Evolutionary conservation across 768 basidiomycete genomes (phyloP).

Genomic region (Pisolithus albus): DNA sequence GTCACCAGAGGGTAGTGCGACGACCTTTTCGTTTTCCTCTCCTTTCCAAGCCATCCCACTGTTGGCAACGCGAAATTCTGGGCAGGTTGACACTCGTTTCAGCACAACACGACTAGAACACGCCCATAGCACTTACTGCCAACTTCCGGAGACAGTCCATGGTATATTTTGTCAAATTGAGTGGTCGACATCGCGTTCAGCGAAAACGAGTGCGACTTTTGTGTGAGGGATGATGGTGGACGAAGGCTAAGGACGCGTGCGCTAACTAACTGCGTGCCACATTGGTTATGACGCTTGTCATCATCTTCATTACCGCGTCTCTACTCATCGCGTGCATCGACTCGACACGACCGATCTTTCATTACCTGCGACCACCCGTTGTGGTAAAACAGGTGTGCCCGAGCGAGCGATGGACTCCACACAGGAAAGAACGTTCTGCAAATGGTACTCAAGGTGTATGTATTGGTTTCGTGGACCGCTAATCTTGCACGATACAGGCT

Average conservation of each 20-base stretch:
- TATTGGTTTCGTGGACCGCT: neutral
- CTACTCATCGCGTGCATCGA: neutral
- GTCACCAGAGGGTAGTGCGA: constrained; percentile 58
- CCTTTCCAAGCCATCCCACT: constrained; percentile 96
- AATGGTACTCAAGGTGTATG: constrained; percentile 52
- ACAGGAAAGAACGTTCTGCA: constrained; percentile 83
- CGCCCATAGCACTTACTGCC: constrained; percentile 61
- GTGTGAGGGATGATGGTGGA: constrained; percentile 7
- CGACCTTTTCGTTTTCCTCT: constrained; percentile 55
- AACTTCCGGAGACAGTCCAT: constrained; percentile 60
- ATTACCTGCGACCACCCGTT: too few species aligned
- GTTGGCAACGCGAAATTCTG: constrained; percentile 81
- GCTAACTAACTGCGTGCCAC: neutral
- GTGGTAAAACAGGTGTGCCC: neutral
- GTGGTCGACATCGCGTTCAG: constrained; percentile 47
- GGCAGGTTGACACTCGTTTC: neutral
- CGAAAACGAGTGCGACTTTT: neutral
- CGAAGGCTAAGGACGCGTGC: constrained; percentile 22
- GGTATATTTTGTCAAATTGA: constrained; percentile 83
- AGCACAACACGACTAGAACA: neutral
- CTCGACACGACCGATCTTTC: too few species aligned
- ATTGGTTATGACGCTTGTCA: neutral
- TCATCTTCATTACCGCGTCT: neutral
- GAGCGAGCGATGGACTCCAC: constrained; percentile 25
- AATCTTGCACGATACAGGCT: constrained; percentile 51